Base-by-base conservation (phyloP, 805 yeast genomes). In the Suhomyces sp. region DNA sequence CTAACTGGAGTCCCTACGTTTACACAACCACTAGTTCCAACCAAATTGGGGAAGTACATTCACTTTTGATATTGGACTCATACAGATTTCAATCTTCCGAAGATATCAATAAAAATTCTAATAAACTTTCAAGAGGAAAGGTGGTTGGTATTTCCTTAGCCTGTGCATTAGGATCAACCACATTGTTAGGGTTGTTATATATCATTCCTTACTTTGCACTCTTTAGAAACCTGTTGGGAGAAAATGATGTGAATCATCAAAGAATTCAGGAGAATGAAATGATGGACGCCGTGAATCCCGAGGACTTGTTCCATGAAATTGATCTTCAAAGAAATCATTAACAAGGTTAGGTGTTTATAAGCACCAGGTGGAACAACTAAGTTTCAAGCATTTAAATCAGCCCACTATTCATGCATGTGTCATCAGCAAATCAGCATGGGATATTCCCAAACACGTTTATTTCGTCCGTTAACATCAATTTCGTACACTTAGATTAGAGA, bases 1-100 rank as follows among this genome's bases (percentile, higher is more conserved):
- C 63, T 0, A 32, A 46, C 6, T 88, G 95, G 95, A 50, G 61
- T 19, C 95, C 95, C 9, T 76, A 70, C 39, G 52, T 77, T 2
- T 73, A 74, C 40, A 60, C 83, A 1, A 32, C 48, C 7, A 40
- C 40, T 2, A 26, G 29, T 1, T 28, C 39, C 7, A 43, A 41
- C 19, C 30, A 44, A 20, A 27, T 60, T 4, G 74, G 74, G 4
- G 31, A 38, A 0, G 46, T 68, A 10, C 49, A 55, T 28, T 43
- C 66, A 3, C 39, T 68, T 16, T 52, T 67, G 30, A 48, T 64
- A 6, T 53, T 64, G 33, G 72, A 68, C 35, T 39, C 53, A 5
- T 63, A 45, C 38, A 50, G 60, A 31, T 58, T 57, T 35, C 63
- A 54, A 30, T 67, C 72, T 0, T 61, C 70, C 5, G 49, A 54